phyloP scores from a whole-genome alignment of 164 flowering plant species.

The Vitis vinifera region ASM3070453v1 NC_081815.1:12381001-12381500 shows the following conservation, averaged over 20 bases:
- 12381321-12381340: neutral
- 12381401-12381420: neutral
- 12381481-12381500: constrained; percentile 12
- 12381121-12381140: constrained; percentile 13
- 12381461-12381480: constrained; percentile 2
- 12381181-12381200: constrained; percentile 29
- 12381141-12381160: constrained; percentile 1
- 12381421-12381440: neutral
- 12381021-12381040: neutral
- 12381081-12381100: constrained; percentile 50
- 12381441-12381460: constrained; percentile 3
- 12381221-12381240: constrained; percentile 17
- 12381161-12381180: constrained; percentile 16
- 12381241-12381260: neutral
- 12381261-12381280: too few relatives aligned
- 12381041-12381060: constrained; percentile 11
- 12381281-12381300: neutral
- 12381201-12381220: constrained; percentile 21
- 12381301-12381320: neutral
- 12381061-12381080: constrained; percentile 44
- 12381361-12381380: neutral
- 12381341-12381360: neutral
- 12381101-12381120: constrained; percentile 32
- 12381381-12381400: neutral
- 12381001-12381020: neutral